Base-by-base conservation (phyloP, 768 basidiomycete species). In the Lactifluus hygrophoroides region DNA sequence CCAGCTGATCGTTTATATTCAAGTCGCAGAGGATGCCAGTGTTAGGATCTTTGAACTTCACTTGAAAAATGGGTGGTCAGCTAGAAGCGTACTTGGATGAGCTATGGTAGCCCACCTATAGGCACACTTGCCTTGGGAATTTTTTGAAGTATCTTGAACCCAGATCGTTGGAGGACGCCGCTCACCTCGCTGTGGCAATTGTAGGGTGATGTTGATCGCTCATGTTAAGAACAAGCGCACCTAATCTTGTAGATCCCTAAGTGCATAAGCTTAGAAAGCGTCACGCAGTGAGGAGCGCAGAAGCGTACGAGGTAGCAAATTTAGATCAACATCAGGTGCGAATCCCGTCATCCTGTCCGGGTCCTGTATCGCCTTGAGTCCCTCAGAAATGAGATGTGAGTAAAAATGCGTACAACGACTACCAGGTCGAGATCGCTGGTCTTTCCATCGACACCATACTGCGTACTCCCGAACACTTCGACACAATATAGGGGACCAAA, bases 1-100 rank as follows among this genome's bases (percentile, higher is more conserved):
- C 85, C 1, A 86, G 72, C 6, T 77, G 80, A 28, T 83, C 77
- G 65, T 88, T 88, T 56, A 83, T 73, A 64, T 83, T 84, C 62
- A 87, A 69, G 60, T 85, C 84, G 58, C 80, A 76, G 0, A 73
- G 55, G 21, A 81, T 58, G 16, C 68, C 66, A 0, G 76, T 77
- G 2, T 9, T n/a, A 0, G 69, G 72, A 60, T 83, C 79, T n/a
- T 47, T 64, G 60, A 80, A 79, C 63, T 78, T 80, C 30, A 84
- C 83, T 84, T 63, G 9, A 38, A 23, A 34, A 8, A 57, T 48
- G 17, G 16, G 40, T 38, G 25, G 23, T 56, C 25, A 56, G 40
- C 58, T 60, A n/a, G 61, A 21, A 13, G 34, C 13, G 27, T n/a
- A n/a, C 13, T 35, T 47, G 4, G 17, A 35, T 25, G 13, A 23